phyloP scores from a whole-genome alignment of 2,329 filamentous ascomycete species.

The Cladosporium cucumerinum region DNA sequence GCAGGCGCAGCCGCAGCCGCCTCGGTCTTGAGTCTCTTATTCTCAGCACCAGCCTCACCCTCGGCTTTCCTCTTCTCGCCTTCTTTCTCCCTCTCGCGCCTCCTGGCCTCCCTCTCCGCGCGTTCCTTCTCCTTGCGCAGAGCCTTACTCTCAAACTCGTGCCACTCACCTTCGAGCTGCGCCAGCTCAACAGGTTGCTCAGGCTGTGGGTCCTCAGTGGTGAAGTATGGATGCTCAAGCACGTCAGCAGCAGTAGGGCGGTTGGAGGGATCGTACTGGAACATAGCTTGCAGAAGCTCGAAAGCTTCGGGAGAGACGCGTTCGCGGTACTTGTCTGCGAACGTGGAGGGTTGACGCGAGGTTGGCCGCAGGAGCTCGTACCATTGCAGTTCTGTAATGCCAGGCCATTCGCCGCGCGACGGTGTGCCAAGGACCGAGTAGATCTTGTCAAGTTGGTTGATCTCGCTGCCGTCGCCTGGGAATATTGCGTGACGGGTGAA shows the following conservation, averaged over 20 bases:
- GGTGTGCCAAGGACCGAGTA: constrained; percentile 89
- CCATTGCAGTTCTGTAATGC: constrained; percentile 91
- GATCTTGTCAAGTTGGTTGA: constrained; percentile 95
- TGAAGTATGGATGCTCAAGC: constrained; percentile 85
- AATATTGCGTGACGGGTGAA: constrained; percentile 93
- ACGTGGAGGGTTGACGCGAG: constrained; percentile 68
- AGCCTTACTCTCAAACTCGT: constrained; percentile 97
- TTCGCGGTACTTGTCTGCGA: constrained; percentile 78
- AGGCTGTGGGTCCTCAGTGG: constrained; percentile 70
- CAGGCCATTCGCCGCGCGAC: constrained; percentile 79
- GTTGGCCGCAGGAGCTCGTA: constrained; percentile 84
- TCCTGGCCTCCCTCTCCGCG: constrained; percentile 55
- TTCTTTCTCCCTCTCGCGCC: constrained; percentile 44
- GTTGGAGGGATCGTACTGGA: constrained; percentile 80
- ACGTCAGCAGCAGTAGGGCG: constrained; percentile 81
- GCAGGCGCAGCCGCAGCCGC: not conserved
- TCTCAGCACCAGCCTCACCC: constrained; percentile 23
- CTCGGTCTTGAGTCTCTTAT: constrained; percentile 26
- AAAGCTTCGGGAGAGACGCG: constrained; percentile 76
- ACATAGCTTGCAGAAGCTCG: constrained; percentile 78
- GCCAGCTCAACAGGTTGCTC: constrained; percentile 79
- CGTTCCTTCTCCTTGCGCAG: constrained; percentile 84
- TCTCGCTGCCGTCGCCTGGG: constrained; percentile 90
- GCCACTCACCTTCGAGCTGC: constrained; percentile 88
- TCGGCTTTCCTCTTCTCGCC: constrained; percentile 34